Conservation (phyloP, 768 basidiomycete species). For the Amanita inopinata region DNA sequence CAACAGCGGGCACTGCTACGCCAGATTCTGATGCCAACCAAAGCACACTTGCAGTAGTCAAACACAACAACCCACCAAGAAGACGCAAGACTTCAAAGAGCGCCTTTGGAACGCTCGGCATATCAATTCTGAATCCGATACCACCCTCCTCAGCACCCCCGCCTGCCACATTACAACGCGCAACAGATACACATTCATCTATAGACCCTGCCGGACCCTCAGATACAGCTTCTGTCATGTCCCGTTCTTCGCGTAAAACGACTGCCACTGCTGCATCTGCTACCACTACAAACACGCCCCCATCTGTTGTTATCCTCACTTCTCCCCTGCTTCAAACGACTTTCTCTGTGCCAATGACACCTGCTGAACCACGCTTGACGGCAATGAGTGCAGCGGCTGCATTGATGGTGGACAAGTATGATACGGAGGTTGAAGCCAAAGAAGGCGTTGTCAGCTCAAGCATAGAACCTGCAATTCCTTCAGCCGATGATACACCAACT, state of each 20-base stretch:
- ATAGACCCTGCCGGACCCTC: background rate
- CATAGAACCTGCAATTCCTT: background rate
- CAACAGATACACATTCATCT: background rate
- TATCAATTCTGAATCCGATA: constrained; percentile 52
- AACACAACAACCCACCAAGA: constrained; percentile 12
- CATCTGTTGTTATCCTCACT: background rate
- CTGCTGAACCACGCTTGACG: constrained; percentile 2
- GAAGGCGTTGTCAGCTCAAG: background rate
- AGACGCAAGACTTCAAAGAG: constrained; percentile 42
- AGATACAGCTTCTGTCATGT: background rate
- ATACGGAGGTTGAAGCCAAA: background rate
- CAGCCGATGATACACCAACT: too few species aligned
- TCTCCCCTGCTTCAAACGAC: constrained; percentile 5
- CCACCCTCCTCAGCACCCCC: constrained; percentile 16
- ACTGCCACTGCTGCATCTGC: constrained; percentile 14
- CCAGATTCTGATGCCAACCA: background rate
- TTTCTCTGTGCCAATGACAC: background rate
- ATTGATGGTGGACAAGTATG: background rate
- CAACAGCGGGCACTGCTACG: constrained; percentile 5
- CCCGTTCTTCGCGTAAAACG: constrained; percentile 7
- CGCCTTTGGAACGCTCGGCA: constrained; percentile 64
- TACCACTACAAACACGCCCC: background rate
- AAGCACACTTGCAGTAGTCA: constrained; percentile 1
- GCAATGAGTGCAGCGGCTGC: background rate
- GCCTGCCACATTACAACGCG: constrained; percentile 16